Conservation (phyloP, 768 basidiomycete genomes). For the Rhodotorula paludigena region DNA sequence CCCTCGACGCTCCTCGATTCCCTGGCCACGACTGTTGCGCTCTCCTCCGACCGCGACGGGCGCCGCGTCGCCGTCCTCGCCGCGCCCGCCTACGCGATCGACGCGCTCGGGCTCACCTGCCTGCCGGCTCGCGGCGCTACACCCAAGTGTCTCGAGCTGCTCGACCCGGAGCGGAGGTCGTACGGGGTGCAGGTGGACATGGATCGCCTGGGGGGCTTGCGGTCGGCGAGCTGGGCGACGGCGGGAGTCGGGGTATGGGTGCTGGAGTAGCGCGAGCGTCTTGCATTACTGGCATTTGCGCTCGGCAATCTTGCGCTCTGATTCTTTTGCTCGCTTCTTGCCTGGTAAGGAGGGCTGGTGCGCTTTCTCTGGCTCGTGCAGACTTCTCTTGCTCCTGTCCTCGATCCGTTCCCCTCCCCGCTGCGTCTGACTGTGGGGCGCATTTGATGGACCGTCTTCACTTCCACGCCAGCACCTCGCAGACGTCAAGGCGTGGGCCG, state of each 20-base stretch:
- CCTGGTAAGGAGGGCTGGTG: too few species aligned
- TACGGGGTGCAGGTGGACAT: conserved; percentile 34
- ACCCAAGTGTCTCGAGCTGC: not conserved
- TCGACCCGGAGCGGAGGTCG: not conserved
- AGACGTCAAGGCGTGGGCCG: too few species aligned
- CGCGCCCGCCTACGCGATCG: conserved; percentile 20
- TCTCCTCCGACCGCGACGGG: not conserved
- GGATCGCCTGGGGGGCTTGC: conserved; percentile 19
- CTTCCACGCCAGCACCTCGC: too few species aligned
- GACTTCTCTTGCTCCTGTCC: too few species aligned
- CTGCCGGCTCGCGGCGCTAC: too few species aligned
- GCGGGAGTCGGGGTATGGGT: conserved; percentile 15
- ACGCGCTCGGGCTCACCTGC: not conserved
- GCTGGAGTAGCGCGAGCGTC: not conserved
- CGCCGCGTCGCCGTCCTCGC: not conserved
- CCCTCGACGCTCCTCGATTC: not conserved
- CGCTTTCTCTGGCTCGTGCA: too few species aligned
- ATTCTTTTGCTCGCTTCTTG: not conserved
- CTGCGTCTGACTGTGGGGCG: too few species aligned
- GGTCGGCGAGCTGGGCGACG: not conserved
- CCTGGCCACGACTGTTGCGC: not conserved
- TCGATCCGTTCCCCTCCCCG: too few species aligned
- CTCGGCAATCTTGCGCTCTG: too few species aligned
- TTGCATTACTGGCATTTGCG: too few species aligned
- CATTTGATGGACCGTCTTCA: too few species aligned